Evolutionary conservation across 139 green algal genomes (phyloP).

Genomic region (Coelastrella sp.): DNA sequence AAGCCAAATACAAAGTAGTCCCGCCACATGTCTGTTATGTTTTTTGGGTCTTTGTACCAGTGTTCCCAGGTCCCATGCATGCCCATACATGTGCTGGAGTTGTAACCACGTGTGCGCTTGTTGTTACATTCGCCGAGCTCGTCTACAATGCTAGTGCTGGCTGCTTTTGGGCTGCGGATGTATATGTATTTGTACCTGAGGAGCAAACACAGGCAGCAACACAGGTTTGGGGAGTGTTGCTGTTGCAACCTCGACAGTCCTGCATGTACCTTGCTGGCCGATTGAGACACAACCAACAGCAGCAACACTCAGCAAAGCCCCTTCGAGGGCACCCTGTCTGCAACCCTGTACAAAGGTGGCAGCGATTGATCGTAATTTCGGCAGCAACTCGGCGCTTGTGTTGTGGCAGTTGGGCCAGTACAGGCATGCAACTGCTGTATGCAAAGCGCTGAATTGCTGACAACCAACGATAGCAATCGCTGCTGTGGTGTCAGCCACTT

Average conservation of each 20-base stretch:
- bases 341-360: no score
- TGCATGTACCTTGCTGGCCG: no score
- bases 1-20: conserved; percentile 65
- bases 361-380: no score
- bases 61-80: conserved; percentile 11
- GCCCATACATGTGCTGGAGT: conserved; percentile 42
- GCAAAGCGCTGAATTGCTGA: no score
- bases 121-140: conserved; percentile 53
- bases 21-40: conserved; percentile 52
- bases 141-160: conserved; percentile 48
- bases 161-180: conserved; percentile 55
- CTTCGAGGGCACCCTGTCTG: no score
- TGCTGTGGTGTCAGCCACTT: no score
- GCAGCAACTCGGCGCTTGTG: no score
- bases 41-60: not conserved
- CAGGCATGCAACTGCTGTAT: no score
- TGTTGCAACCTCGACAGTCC: not conserved
- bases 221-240: not conserved
- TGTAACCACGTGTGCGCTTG: conserved; percentile 17
- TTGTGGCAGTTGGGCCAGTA: no score
- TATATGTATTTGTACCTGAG: conserved; percentile 63
- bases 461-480: no score
- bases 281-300: no score
- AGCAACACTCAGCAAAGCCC: no score
- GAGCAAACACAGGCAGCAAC: not conserved